A percentile compares a stretch with the other conserved stretches of the same genome.
Evolutionary conservation across 2,329 filamentous ascomycete species (phyloP).

Genomic region (Colletotrichum paranaense): DNA sequence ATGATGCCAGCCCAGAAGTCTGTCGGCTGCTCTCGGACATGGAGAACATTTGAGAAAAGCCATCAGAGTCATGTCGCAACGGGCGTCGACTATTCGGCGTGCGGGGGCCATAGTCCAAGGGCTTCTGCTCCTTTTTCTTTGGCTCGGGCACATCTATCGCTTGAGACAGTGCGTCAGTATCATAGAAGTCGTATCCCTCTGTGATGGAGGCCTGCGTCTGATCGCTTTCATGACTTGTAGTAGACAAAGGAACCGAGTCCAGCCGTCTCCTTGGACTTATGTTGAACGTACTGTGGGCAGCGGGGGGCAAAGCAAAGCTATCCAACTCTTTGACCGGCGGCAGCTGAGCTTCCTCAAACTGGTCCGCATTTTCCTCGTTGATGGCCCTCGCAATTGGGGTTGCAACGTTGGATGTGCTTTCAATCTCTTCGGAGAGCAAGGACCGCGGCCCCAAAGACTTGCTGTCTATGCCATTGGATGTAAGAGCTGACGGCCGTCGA

Average conservation of each 20-base stretch:
- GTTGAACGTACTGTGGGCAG: constrained; percentile 50
- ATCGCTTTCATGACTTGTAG: constrained; percentile 62
- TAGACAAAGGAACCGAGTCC: constrained; percentile 63
- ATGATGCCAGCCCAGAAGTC: constrained; percentile 49
- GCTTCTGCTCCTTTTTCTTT: constrained; percentile 49
- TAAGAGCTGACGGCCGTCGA: constrained; percentile 42
- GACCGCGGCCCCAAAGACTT: constrained; percentile 54
- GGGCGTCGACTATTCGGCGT: constrained; percentile 46
- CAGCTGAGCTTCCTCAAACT: constrained; percentile 49
- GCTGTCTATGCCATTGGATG: constrained; percentile 43
- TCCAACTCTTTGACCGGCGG: constrained; percentile 63
- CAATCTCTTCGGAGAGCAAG: constrained; percentile 65
- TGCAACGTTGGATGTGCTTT: constrained; percentile 71
- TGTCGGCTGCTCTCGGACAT: constrained; percentile 62
- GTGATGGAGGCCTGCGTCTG: constrained; percentile 61
- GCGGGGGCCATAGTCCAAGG: constrained; percentile 47
- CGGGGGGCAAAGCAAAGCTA: constrained; percentile 62
- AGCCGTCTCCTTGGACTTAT: constrained; percentile 56
- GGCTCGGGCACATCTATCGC: constrained; percentile 65
- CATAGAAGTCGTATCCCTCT: constrained; percentile 76
- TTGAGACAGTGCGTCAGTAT: constrained; percentile 62
- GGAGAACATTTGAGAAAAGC: constrained; percentile 69
- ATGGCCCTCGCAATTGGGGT: constrained; percentile 69
- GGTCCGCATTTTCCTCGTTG: constrained; percentile 46
- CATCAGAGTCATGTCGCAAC: constrained; percentile 65